Percentiles rank a stretch among this genome's conserved stretches.
These are phyloP conservation scores for Penicillium griseofulvum DNA, from an alignment of 2,329 filamentous ascomycete species.

Conservation along the genomic window DNA sequence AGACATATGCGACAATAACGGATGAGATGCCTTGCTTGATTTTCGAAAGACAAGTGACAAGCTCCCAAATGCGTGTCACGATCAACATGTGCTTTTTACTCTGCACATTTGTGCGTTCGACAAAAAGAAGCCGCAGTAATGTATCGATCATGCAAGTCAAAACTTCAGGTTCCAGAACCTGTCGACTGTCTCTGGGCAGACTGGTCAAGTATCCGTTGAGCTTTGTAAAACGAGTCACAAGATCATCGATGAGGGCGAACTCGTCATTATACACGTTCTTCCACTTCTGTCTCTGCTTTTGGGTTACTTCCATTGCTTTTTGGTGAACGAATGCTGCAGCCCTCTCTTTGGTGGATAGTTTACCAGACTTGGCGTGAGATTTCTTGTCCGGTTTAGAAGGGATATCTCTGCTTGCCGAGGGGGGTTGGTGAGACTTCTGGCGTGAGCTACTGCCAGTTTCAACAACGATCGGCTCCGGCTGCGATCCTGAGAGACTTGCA, in stretches of 20 bases:
- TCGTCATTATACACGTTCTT: neutral
- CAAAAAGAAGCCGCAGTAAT: constrained; percentile 18
- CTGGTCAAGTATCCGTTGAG: constrained; percentile 49
- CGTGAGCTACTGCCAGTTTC: neutral
- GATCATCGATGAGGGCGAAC: constrained; percentile 1
- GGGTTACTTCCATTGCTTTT: constrained; percentile 3
- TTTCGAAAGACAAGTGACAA: constrained; percentile 10
- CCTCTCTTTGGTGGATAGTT: neutral
- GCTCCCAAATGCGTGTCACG: constrained; percentile 18
- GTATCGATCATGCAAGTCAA: constrained; percentile 32
- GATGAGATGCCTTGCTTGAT: constrained; percentile 42
- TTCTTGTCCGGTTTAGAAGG: neutral
- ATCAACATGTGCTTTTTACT: constrained; percentile 44
- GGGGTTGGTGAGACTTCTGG: neutral
- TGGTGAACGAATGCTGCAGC: constrained; percentile 3
- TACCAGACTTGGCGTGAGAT: neutral
- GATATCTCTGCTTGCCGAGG: neutral
- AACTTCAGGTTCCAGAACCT: constrained; percentile 46
- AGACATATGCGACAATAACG: constrained; percentile 39
- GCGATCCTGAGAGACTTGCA: constrained; percentile 58
- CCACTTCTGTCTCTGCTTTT: constrained; percentile 11
- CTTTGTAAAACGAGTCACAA: constrained; percentile 47
- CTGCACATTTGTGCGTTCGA: constrained; percentile 9
- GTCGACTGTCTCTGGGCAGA: constrained; percentile 38
- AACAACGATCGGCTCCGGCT: constrained; percentile 7